Percentiles rank a stretch among this genome's conserved stretches.
Conservation (phyloP, 2,329 filamentous ascomycete genomes). For the Fusarium sarcochroum region DNA sequence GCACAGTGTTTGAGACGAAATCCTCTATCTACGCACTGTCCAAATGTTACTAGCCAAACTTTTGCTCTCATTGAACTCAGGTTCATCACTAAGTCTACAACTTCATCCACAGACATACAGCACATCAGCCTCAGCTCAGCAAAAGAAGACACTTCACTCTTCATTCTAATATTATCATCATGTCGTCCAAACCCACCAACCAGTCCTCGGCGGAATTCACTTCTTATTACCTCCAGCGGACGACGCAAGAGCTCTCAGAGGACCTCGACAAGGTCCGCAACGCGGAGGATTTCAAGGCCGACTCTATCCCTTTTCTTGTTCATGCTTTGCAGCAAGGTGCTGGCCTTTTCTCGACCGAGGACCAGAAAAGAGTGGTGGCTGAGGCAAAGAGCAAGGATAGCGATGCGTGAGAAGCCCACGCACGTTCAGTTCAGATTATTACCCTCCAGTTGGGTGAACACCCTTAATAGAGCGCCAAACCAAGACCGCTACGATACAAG, state of each 20-base stretch:
- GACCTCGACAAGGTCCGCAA: conserved; percentile 79
- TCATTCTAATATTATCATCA: background rate
- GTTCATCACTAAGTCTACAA: conserved; percentile 2
- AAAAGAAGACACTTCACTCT: background rate
- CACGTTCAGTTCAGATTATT: background rate
- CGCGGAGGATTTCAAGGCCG: conserved; percentile 78
- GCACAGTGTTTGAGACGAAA: conserved; percentile 3
- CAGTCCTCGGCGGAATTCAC: conserved; percentile 63
- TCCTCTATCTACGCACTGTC: background rate
- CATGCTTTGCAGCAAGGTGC: conserved; percentile 78
- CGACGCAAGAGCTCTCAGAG: conserved; percentile 79
- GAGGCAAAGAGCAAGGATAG: conserved; percentile 31
- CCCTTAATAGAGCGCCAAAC: background rate
- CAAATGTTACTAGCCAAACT: background rate
- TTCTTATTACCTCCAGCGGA: conserved; percentile 77
- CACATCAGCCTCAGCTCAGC: background rate
- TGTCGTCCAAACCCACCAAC: conserved; percentile 38
- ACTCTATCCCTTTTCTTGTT: conserved; percentile 75
- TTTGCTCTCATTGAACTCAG: background rate
- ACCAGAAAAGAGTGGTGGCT: conserved; percentile 52
- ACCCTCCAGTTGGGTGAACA: background rate
- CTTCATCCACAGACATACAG: background rate
- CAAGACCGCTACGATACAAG: background rate
- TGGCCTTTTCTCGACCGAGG: conserved; percentile 66
- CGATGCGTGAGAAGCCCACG: conserved; percentile 21